Evolutionary conservation across 495 filamentous ascomycete species (phyloP), one percentile per base, ranked within the genome.

Genomic region (Penicillium coffeae): DNA sequence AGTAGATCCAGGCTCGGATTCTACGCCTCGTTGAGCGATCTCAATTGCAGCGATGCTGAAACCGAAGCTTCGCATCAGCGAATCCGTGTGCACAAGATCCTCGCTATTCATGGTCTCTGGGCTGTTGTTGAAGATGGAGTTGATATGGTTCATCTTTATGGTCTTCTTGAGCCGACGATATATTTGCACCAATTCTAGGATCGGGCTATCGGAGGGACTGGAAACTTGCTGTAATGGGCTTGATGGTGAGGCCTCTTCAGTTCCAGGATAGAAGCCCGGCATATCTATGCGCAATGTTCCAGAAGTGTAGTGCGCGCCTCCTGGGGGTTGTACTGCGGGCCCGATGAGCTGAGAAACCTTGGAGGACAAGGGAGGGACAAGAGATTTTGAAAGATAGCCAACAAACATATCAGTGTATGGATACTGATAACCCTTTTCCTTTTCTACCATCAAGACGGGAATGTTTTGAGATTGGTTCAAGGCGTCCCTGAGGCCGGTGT

Each of bases 1-100:
- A 0, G 86, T 91, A 55, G 76, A 74, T 15, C 87, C 87, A 27
- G 82, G 80, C 34, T 89, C 82, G 3, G 87, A 84, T 47, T 88
- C 85, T 1, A 90, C 72, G 12, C 94, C 93, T 43, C 93, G 86
- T 60, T 96, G 92, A 37, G 89, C 82, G 47, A 99, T 96, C 65
- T 99, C 93, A 5, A 87, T 82, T 0, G 89, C 83, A 2, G 92
- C 82, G 42, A 99, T 91, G n/a, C 92, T 90, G 66, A 79, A 89
- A 0, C 90, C 93, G 14, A 97, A 82, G 35, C 83, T 79, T 39
- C 74, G 75, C 27, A 88, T 84, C 35, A 97, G 61, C 0, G 81
- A 80, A 54, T 91, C 86, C 8, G 80, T 85, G 33, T 79, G 73
- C 3, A 76, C 71, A 32, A 90, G 62, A 25, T 81, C 76, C 33